These are phyloP conservation scores for Quercus robur DNA, from an alignment of 306 rosid genomes.

Conservation along the genomic window DNA sequence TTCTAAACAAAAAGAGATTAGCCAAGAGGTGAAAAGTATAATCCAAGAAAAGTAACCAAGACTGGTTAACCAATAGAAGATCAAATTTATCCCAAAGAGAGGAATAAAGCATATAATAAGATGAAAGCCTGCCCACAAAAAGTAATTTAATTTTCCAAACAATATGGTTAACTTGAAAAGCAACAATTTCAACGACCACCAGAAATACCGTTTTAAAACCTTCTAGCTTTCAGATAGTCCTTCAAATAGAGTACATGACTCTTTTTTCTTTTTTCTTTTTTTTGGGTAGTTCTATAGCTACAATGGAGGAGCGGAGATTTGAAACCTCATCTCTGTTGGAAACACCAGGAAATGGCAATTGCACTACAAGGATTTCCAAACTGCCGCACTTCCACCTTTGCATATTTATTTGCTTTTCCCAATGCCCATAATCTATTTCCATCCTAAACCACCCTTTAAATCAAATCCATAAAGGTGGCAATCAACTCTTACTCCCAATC, in stretches of 20 bases:
- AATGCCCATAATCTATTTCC: background rate
- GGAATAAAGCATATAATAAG: no score
- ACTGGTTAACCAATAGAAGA: no score
- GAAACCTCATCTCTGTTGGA: no score
- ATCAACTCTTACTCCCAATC: no score
- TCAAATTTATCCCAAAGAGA: no score
- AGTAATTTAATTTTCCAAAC: background rate
- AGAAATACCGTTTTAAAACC: background rate
- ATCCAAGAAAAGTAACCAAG: no score
- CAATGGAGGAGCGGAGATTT: no score
- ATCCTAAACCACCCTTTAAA: background rate
- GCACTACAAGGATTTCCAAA: background rate
- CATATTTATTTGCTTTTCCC: background rate
- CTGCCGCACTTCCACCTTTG: background rate
- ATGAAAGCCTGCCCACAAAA: no score
- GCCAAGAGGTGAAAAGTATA: no score
- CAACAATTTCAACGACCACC: background rate
- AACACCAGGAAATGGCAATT: no score
- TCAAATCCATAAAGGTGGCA: no score
- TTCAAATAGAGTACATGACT: background rate
- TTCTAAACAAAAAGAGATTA: no score
- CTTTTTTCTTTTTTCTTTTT: background rate
- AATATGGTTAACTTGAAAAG: background rate
- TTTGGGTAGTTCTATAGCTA: background rate
- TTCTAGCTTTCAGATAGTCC: background rate